Evolutionary conservation across 2,329 filamentous ascomycete genomes (phyloP), one percentile per base, ranked within the genome.

Genomic region (Rhynchosporium secalis): DNA sequence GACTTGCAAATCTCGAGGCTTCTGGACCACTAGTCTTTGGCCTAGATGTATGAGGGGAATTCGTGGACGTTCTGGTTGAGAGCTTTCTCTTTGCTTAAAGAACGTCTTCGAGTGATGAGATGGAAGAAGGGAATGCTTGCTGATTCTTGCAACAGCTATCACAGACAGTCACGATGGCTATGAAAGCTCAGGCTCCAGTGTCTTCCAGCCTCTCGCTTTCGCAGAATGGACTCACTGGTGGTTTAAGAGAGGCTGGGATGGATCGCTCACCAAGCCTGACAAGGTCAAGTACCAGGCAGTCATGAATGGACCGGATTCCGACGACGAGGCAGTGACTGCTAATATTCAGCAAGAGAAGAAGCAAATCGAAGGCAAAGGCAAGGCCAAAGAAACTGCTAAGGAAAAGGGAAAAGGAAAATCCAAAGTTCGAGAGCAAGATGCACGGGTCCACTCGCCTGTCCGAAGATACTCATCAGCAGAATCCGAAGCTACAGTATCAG

Each of bases 201-300:
- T 40, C 20, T 40, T 54, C 20, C 33, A 12, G 15, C 47, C 47
- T 38, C 20, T 58, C n/a, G 8, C 33, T 8, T 66, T 62, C 33
- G 62, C 58, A 7, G 55, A 56, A 5, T 66, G 62, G 60, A 65
- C 62, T 10, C 40, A 61, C 0, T 38, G 33, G 13, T 65, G 65
- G 65, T 33, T 61, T 10, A 46, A 45, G 15, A 33, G 43, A n/a
- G 36, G 45, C 51, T 66, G 60, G 62, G 41, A 66, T 60, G 58
- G 65, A 40, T 45, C 33, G 29, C 9, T 47, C 20, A 20, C 31
- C 15, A 36, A 46, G 15, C 61, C 61, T 9, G 20, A 10, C 9
- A 36, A 45, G 57, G 20, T 13, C 2, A 49, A 31, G 5, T 59
- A 31, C 28, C 47, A 43, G 15, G 29, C 7, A n/a, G n/a, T 48